Evolutionary conservation across 306 rosid genomes (phyloP).

Genomic region (Heteromeles arbutifolia): DNA sequence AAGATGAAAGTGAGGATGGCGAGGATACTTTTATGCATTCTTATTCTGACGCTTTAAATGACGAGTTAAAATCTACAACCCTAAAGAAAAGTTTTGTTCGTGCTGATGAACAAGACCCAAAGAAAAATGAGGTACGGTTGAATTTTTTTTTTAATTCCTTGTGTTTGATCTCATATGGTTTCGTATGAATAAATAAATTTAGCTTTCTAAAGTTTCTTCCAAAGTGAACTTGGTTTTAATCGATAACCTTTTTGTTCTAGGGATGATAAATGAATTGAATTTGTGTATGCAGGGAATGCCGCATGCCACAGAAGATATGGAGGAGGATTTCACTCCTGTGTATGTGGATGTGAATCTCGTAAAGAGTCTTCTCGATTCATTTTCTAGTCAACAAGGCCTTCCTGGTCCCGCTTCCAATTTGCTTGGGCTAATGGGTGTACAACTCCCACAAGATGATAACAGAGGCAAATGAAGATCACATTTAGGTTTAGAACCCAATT

Average conservation of each 20-base stretch:
- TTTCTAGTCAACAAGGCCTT: conserved; percentile 92
- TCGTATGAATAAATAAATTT: not conserved
- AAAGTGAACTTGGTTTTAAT: not conserved
- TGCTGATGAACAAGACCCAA: conserved; percentile 62
- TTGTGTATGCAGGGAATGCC: conserved; percentile 57
- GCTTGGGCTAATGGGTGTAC: conserved; percentile 89
- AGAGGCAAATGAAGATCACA: conserved; percentile 43
- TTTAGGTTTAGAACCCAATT: not conserved
- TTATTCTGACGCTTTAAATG: conserved; percentile 68
- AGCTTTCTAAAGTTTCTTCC: not conserved
- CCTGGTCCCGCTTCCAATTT: conserved; percentile 99
- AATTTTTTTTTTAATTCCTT: not conserved
- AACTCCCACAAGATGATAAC: conserved; percentile 60
- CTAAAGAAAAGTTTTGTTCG: conserved; percentile 74
- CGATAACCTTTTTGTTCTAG: not conserved
- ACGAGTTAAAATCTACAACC: conserved; percentile 63
- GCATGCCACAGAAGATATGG: conserved; percentile 49
- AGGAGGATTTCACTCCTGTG: conserved; percentile 74
- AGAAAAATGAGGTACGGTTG: conserved; percentile 58
- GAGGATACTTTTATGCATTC: conserved; percentile 56
- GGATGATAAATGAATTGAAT: not conserved
- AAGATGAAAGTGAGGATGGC: conserved; percentile 43
- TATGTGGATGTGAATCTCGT: conserved; percentile 94
- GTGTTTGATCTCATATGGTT: conserved; percentile 6
- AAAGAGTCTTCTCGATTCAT: conserved; percentile 84